These are phyloP conservation scores for Sporisorium exsertum DNA, from an alignment of 1,284 basidiomycete species.

Conservation along the genomic window DNA sequence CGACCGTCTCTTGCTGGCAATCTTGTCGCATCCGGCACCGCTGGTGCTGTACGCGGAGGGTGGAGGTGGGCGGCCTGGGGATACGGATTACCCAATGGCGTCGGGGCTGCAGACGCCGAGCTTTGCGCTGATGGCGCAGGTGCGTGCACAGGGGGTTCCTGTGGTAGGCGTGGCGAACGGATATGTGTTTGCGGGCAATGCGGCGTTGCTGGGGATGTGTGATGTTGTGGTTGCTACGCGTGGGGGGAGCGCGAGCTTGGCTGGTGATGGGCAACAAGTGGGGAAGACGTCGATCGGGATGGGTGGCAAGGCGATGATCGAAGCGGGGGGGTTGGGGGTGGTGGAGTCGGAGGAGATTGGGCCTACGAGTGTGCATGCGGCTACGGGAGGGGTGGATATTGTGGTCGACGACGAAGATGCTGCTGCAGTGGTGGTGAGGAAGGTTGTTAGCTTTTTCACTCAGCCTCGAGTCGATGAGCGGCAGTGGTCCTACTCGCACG, in stretches of 20 bases:
- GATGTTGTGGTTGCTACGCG: constrained; percentile 50
- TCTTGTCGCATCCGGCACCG: constrained; percentile 39
- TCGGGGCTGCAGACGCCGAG: constrained; percentile 46
- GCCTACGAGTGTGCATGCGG: constrained; percentile 28
- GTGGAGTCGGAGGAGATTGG: constrained; percentile 51
- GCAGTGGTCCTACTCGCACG: constrained; percentile 25
- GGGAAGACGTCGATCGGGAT: constrained; percentile 48
- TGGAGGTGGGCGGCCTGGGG: constrained; percentile 54
- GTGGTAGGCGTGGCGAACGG: constrained; percentile 49
- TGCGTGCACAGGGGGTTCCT: constrained; percentile 44
- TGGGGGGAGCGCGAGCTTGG: constrained; percentile 14
- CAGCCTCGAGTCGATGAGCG: constrained; percentile 14
- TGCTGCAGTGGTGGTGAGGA: constrained; percentile 27
- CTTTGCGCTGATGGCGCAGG: constrained; percentile 49
- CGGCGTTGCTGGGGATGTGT: constrained; percentile 53
- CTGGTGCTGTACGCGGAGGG: constrained; percentile 58
- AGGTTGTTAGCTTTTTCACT: constrained; percentile 39
- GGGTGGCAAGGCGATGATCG: constrained; percentile 58
- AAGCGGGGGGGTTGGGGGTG: constrained; percentile 51
- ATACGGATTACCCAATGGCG: constrained; percentile 34
- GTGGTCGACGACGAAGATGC: constrained; percentile 41
- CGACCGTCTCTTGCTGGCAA: constrained; percentile 41
- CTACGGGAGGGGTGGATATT: constrained; percentile 49
- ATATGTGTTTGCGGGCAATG: constrained; percentile 58
- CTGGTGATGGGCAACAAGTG: neutral